Evolutionary conservation across 495 filamentous ascomycete genomes (phyloP), one percentile per base, ranked within the genome.

Genomic region (Talaromyces trachyspermus): DNA sequence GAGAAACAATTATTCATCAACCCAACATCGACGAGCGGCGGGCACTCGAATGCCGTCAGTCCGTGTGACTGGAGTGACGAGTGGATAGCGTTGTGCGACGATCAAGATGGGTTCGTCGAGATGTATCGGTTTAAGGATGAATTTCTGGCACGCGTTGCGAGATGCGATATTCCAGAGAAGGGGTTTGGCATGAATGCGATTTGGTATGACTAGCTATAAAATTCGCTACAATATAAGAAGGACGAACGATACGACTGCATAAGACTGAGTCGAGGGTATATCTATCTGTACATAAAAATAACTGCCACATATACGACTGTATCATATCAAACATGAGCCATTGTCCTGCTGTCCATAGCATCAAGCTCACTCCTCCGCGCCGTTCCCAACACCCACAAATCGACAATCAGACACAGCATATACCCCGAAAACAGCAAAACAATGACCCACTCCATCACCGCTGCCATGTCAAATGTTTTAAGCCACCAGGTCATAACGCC

Each of bases 111-210:
- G 3, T 88, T 81, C 64, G 60, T 92, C n/a, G 86, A 90, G 71
- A 86, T 92, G 52, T 90, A 89, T 56, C 69, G 85, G 26, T 92
- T 84, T 80, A 70, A 78, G 53, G 83, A 89, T 30, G 87, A 89
- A 74, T 85, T 81, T 53, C 55, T 92, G 46, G 79, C 77, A 9
- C 71, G 87, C 14, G 86, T 90, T 23, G 87, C 86, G 15, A 72
- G 83, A 45, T 75, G 81, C 49, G 77, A 84, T 54, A 81, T 92
- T 43, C 77, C 79, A 11, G 86, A 92, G 67, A 83, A 81, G 36
- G 87, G 87, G 40, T 90, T 89, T 64, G 85, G 84, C 1, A 90
- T 90, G 86, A 90, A 92, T 69, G 87, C 85, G 25, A 88, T 90
- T 55, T 91, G 86, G 86, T 89, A 88, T 63, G 84, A 91, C 65